Conservation (phyloP, 2,329 filamentous ascomycete species). For the Moelleriella libera region DNA sequence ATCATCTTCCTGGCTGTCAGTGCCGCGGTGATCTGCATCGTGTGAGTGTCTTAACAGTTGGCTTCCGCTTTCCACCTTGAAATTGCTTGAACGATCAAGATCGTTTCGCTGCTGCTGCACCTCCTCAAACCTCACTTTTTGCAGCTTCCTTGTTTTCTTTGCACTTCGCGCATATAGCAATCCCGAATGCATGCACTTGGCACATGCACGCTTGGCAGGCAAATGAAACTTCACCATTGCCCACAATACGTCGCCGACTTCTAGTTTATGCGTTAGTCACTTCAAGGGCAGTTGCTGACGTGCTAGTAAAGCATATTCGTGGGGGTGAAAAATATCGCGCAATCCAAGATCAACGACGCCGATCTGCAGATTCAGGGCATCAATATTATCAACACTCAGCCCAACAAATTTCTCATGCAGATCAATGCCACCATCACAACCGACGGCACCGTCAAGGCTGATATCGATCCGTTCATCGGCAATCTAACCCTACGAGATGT, state of each 20-base stretch:
- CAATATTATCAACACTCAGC: constrained; percentile 29
- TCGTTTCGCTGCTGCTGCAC: neutral
- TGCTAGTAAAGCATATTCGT: constrained; percentile 33
- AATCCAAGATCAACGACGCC: constrained; percentile 39
- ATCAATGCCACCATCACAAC: constrained; percentile 42
- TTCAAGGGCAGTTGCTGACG: neutral
- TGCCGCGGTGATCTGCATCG: constrained; percentile 39
- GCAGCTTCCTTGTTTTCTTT: too few relatives aligned
- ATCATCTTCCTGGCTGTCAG: constrained; percentile 33
- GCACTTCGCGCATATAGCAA: too few relatives aligned
- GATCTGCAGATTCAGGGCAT: constrained; percentile 37
- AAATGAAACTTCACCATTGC: too few relatives aligned
- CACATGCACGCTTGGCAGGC: too few relatives aligned
- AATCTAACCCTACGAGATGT: constrained; percentile 40
- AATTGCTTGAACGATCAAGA: neutral
- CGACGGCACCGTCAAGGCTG: constrained; percentile 35
- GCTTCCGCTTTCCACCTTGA: neutral
- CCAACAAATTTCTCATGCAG: constrained; percentile 31
- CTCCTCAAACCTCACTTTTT: neutral
- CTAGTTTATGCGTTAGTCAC: neutral
- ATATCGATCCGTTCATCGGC: constrained; percentile 34
- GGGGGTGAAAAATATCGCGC: constrained; percentile 40
- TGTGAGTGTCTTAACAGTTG: constrained; percentile 31
- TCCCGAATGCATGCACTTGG: too few relatives aligned
- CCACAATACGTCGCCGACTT: neutral